Conservation (phyloP, 148 eudicot genomes). For the Rhododendron molle region DNA sequence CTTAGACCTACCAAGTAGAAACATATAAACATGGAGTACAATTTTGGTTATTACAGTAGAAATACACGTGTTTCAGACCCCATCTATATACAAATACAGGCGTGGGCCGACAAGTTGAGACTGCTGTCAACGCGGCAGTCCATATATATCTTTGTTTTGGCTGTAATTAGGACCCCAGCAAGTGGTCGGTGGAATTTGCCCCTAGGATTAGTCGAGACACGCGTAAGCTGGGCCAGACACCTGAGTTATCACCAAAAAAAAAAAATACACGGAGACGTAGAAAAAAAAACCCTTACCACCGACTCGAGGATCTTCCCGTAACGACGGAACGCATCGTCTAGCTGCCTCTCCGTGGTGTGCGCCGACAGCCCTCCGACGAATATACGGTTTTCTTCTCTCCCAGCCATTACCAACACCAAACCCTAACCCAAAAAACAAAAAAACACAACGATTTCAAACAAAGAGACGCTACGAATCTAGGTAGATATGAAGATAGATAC, state of each 20-base stretch:
- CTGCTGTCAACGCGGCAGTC: background rate
- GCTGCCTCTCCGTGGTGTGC: slow-evolving; percentile 44
- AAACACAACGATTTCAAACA: background rate
- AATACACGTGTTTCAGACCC: background rate
- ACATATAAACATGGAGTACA: background rate
- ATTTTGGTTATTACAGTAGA: background rate
- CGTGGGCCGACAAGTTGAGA: background rate
- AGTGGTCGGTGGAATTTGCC: too few relatives aligned
- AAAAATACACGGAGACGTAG: background rate
- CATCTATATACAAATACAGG: background rate
- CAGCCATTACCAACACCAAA: slow-evolving; percentile 15
- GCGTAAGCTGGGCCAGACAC: background rate
- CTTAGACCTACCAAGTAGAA: background rate
- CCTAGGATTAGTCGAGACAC: too few relatives aligned
- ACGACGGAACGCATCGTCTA: slow-evolving; percentile 39
- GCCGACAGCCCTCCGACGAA: slow-evolving; percentile 50
- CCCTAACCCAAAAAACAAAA: background rate
- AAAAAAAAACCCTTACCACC: slow-evolving; percentile 18
- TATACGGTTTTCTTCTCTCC: slow-evolving; percentile 43
- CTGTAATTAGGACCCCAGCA: background rate
- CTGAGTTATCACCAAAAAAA: too few relatives aligned
- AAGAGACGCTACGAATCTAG: background rate
- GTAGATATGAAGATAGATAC: background rate
- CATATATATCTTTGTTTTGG: background rate
- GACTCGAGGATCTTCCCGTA: slow-evolving; percentile 48